Conservation (phyloP, 2,329 filamentous ascomycete species). For the Alternaria dauci region DNA sequence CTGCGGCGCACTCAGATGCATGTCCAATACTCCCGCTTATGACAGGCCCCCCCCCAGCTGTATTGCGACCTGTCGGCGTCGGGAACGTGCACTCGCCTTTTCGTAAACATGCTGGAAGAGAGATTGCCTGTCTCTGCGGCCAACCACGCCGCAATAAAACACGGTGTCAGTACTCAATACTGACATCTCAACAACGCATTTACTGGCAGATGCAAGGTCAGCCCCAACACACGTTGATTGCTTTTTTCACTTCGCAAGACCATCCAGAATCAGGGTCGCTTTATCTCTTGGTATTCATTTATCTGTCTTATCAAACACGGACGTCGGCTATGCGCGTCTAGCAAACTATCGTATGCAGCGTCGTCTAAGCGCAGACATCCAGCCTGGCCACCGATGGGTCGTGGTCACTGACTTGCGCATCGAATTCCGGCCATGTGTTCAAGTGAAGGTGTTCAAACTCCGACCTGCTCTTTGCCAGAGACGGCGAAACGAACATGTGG, state of each 20-base stretch:
- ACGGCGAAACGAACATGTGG: slow-evolving; percentile 71
- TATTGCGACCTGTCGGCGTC: slow-evolving; percentile 5
- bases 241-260: neutral
- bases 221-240: slow-evolving; percentile 1
- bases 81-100: slow-evolving; percentile 7
- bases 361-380: slow-evolving; percentile 62
- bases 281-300: slow-evolving; percentile 6
- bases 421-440: slow-evolving; percentile 71
- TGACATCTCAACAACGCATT: slow-evolving; percentile 9
- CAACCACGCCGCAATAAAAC: slow-evolving; percentile 25
- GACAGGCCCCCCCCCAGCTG: neutral
- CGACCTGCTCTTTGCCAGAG: slow-evolving; percentile 53
- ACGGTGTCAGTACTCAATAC: slow-evolving; percentile 11
- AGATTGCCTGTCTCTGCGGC: slow-evolving; percentile 1
- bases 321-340: slow-evolving; percentile 12
- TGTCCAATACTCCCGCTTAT: slow-evolving; percentile 13
- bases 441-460: slow-evolving; percentile 74
- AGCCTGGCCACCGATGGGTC: slow-evolving; percentile 72
- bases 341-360: neutral
- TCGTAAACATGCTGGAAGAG: slow-evolving; percentile 1
- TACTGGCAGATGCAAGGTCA: neutral
- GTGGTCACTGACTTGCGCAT: slow-evolving; percentile 70
- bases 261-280: neutral
- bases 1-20: slow-evolving; percentile 11
- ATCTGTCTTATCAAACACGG: neutral